phyloP scores from a whole-genome alignment of 768 basidiomycete species.

The Lepiota subincarnata region DNA sequence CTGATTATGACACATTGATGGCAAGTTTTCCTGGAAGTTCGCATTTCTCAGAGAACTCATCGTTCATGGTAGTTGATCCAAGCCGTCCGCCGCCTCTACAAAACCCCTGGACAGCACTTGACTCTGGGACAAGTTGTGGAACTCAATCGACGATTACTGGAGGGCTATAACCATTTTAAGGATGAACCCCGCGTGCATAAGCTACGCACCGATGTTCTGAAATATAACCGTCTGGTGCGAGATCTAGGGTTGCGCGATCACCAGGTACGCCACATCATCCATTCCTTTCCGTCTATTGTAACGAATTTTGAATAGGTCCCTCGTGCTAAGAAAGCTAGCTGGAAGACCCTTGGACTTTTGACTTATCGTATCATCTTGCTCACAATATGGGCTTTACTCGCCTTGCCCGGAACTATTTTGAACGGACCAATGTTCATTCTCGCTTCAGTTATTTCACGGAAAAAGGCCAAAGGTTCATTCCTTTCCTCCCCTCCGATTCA shows the following conservation, averaged over 20 bases:
- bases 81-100: conserved; percentile 90
- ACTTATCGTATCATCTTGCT: conserved; percentile 79
- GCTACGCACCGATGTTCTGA: conserved; percentile 73
- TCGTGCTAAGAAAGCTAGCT: conserved; percentile 75
- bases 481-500: background rate
- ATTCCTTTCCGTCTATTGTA: background rate
- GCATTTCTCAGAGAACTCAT: conserved; percentile 2
- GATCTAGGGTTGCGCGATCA: conserved; percentile 94
- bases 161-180: conserved; percentile 90
- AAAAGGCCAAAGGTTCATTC: conserved; percentile 80
- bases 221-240: conserved; percentile 83
- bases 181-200: conserved; percentile 86
- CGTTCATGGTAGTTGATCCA: conserved; percentile 76
- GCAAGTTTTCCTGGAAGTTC: conserved; percentile 37
- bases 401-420: conserved; percentile 85
- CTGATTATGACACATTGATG: conserved; percentile 98
- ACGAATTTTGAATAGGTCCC: conserved; percentile 60
- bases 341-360: conserved; percentile 83
- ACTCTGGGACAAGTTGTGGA: conserved; percentile 96
- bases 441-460: conserved; percentile 81
- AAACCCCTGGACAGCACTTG: conserved; percentile 89
- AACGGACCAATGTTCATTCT: conserved; percentile 93
- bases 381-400: conserved; percentile 75
- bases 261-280: conserved; percentile 50
- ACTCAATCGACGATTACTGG: conserved; percentile 86